phyloP scores from a whole-genome alignment of 2,329 filamentous ascomycete genomes.

The Beauveria sp. region DNA sequence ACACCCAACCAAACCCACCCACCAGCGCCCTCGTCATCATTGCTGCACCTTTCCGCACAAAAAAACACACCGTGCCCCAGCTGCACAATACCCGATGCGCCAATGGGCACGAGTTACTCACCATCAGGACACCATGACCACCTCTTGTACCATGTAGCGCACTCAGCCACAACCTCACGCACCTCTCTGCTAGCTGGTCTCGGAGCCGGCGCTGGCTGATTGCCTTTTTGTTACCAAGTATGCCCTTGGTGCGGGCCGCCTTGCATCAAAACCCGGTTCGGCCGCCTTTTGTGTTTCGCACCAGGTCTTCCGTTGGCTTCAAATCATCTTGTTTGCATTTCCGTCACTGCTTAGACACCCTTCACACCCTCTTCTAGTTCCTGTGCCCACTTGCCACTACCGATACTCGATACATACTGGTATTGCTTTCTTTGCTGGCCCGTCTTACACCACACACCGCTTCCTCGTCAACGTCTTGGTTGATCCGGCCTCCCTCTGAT shows the following conservation, averaged over 20 bases:
- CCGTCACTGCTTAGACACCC: background rate
- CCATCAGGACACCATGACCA: background rate
- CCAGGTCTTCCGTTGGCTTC: background rate
- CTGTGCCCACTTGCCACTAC: background rate
- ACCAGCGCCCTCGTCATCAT: background rate
- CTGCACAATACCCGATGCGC: background rate
- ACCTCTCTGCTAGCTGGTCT: background rate
- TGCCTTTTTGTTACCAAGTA: background rate
- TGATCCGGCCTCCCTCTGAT: slow-evolving; percentile 1
- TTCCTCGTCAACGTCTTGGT: slow-evolving; percentile 6
- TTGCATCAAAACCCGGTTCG: background rate
- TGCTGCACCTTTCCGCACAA: background rate
- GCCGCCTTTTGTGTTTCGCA: background rate
- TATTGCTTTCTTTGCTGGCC: background rate
- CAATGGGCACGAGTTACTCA: background rate
- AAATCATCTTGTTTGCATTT: background rate
- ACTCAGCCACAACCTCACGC: slow-evolving; percentile 3
- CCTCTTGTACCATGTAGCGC: background rate
- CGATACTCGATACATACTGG: too few species aligned
- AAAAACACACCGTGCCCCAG: background rate
- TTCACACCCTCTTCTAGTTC: slow-evolving; percentile 3
- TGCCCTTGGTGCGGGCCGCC: slow-evolving; percentile 5
- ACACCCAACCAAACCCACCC: background rate
- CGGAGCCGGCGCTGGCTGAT: background rate
- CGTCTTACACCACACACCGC: slow-evolving; percentile 6